These are phyloP conservation scores for Eucalyptus tenuipes DNA, from an alignment of 345 rosid genomes.

Conservation along the genomic window DNA sequence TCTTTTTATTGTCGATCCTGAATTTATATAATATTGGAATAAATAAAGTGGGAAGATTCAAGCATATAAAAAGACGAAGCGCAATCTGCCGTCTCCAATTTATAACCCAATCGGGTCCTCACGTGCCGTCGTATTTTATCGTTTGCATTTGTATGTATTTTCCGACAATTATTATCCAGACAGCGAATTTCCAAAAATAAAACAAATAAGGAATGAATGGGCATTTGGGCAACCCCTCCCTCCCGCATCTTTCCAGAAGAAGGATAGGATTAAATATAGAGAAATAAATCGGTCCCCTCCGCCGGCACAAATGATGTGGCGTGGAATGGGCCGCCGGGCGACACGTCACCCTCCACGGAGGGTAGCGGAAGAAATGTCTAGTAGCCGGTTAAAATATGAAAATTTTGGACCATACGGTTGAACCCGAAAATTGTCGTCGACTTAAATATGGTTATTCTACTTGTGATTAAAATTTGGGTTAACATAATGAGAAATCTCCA, in stretches of 20 bases:
- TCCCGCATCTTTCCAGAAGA: background rate
- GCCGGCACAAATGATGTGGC: background rate
- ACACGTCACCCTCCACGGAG: background rate
- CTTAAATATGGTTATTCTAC: background rate
- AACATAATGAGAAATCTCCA: too few species aligned
- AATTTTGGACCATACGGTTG: background rate
- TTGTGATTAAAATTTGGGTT: background rate
- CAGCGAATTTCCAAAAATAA: background rate
- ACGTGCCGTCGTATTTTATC: background rate
- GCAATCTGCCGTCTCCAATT: background rate
- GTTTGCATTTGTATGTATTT: background rate
- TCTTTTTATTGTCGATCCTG: background rate
- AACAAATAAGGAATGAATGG: background rate
- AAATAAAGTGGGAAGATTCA: background rate
- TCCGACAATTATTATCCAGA: background rate
- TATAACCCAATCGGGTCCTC: background rate
- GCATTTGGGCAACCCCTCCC: background rate
- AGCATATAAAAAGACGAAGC: background rate
- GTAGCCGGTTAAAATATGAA: background rate
- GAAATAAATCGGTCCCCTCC: background rate
- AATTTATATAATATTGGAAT: background rate
- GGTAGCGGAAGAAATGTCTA: background rate
- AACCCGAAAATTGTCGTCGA: background rate
- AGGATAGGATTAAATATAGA: background rate
- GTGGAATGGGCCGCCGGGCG: background rate